Evolutionary conservation across 768 basidiomycete genomes (phyloP).

Genomic region (Boletus insuetus): DNA sequence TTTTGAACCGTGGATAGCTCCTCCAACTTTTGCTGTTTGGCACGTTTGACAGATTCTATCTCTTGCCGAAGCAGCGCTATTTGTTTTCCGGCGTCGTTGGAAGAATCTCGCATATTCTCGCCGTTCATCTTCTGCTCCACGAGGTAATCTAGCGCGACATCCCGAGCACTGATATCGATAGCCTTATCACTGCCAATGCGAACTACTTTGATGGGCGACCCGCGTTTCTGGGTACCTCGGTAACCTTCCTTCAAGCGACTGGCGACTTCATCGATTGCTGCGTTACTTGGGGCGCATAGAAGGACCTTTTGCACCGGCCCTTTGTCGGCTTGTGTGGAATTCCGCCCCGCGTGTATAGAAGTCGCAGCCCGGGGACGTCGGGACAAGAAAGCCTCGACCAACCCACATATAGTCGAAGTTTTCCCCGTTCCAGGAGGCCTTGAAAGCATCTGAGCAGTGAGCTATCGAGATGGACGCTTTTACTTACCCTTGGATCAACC

Average conservation of each 20-base stretch:
- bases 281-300: constrained; percentile 96
- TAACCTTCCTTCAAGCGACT: constrained; percentile 82
- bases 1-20: constrained; percentile 58
- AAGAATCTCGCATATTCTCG: constrained; percentile 34
- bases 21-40: constrained; percentile 55
- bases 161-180: constrained; percentile 77
- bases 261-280: constrained; percentile 96
- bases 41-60: constrained; percentile 63
- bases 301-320: constrained; percentile 67
- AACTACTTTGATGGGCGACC: constrained; percentile 73
- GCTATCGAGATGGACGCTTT: neutral
- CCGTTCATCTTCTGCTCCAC: constrained; percentile 72
- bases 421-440: constrained; percentile 97
- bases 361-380: constrained; percentile 50
- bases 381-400: constrained; percentile 82
- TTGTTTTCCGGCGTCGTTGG: constrained; percentile 55
- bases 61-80: constrained; percentile 60
- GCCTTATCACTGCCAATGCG: constrained; percentile 79
- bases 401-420: constrained; percentile 94
- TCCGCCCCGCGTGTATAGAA: constrained; percentile 48
- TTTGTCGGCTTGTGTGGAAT: constrained; percentile 38
- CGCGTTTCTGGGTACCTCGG: constrained; percentile 50
- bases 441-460: constrained; percentile 28
- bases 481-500: constrained; percentile 91
- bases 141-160: constrained; percentile 83